Conservation (phyloP, 148 eudicot genomes). For the Gaultheria prostrata region DNA sequence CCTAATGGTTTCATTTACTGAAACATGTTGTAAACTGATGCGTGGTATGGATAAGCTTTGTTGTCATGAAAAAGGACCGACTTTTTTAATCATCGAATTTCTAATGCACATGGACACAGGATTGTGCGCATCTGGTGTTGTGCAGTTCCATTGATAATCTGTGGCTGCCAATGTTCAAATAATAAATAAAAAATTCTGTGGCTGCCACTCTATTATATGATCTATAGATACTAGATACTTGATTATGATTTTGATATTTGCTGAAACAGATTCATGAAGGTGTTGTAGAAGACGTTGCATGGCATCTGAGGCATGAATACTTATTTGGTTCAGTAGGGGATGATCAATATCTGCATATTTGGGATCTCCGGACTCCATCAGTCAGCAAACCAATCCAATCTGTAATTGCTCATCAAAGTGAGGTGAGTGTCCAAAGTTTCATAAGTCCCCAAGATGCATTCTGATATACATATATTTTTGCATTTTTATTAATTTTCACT, state of each 20-base stretch:
- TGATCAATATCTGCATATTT: slow-evolving; percentile 62
- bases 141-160: neutral
- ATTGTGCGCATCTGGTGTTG: neutral
- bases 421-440: slow-evolving; percentile 37
- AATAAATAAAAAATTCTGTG: no score
- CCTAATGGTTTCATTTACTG: neutral
- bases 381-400: slow-evolving; percentile 75
- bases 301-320: slow-evolving; percentile 74
- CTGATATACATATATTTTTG: neutral
- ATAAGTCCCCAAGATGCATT: neutral
- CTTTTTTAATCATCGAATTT: neutral
- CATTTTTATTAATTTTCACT: neutral
- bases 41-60: neutral
- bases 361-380: slow-evolving; percentile 79
- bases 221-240: neutral
- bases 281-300: slow-evolving; percentile 74
- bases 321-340: slow-evolving; percentile 75
- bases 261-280: slow-evolving; percentile 60
- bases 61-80: neutral
- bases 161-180: neutral
- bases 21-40: neutral
- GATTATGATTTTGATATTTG: slow-evolving; percentile 14
- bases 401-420: slow-evolving; percentile 86
- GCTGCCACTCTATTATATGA: neutral
- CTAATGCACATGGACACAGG: neutral